Evolutionary conservation across 805 yeast genomes (phyloP).

Genomic region (Diddensiella santjacobensis): DNA sequence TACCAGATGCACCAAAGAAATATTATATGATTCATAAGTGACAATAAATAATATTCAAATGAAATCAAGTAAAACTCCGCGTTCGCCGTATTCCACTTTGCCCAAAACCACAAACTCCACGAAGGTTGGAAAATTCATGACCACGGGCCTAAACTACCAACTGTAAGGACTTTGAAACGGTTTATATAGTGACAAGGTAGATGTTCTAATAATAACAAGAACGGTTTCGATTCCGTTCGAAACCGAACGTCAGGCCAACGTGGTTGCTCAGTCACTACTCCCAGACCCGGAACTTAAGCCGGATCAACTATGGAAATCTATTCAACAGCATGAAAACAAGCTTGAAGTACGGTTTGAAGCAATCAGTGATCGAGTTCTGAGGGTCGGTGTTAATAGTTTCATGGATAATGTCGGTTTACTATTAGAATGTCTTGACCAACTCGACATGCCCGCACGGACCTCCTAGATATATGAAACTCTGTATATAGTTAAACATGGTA

Average conservation of each 20-base stretch:
- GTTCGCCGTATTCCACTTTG: too few species aligned
- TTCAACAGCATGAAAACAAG: conserved; percentile 34
- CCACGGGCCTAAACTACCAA: conserved; percentile 6
- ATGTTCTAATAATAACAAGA: conserved; percentile 8
- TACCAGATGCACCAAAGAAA: too few species aligned
- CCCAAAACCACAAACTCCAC: background rate
- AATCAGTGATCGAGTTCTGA: conserved; percentile 64
- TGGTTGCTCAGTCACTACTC: conserved; percentile 55
- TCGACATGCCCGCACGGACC: conserved; percentile 32
- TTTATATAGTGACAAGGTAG: background rate
- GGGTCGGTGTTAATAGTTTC: conserved; percentile 81
- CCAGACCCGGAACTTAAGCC: conserved; percentile 84
- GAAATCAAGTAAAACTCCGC: too few species aligned
- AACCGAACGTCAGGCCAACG: conserved; percentile 52
- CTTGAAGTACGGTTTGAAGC: conserved; percentile 54
- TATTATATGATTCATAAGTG: too few species aligned
- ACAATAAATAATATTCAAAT: too few species aligned
- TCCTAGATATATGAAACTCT: too few species aligned
- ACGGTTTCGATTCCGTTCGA: conserved; percentile 62
- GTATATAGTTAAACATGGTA: too few species aligned
- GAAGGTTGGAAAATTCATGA: conserved; percentile 1
- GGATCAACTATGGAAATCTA: conserved; percentile 53
- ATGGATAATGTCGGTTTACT: conserved; percentile 73
- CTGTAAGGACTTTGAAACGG: conserved; percentile 6
- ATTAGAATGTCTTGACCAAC: conserved; percentile 75